These are phyloP conservation scores for Canavalia gladiata DNA, from an alignment of 306 rosid species.

Conservation along the genomic window DNA sequence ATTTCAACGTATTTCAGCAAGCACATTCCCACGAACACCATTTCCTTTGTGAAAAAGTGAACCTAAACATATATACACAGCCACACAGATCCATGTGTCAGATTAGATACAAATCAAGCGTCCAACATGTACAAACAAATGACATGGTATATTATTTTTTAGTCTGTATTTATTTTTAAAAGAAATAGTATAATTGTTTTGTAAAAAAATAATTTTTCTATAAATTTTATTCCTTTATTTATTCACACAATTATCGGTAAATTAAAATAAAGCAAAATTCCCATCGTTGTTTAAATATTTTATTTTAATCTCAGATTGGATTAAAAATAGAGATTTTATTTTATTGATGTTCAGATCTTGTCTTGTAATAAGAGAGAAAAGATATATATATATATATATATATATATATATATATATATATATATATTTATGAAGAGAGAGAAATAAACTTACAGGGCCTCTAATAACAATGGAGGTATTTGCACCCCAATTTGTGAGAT, in stretches of 20 bases:
- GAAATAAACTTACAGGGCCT: conserved; percentile 48
- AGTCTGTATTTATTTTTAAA: too few relatives aligned
- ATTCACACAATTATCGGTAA: background rate
- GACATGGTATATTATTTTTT: background rate
- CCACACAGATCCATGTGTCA: background rate
- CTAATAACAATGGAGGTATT: conserved; percentile 66
- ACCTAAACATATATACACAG: conserved; percentile 45
- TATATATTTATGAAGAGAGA: background rate
- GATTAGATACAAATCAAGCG: background rate
- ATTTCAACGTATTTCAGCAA: conserved; percentile 53
- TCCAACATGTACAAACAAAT: background rate
- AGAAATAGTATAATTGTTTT: too few relatives aligned
- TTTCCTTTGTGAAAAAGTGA: conserved; percentile 61
- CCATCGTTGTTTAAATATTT: background rate
- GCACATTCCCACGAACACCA: conserved; percentile 62
- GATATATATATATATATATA: too few relatives aligned
- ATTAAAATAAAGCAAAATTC: background rate
- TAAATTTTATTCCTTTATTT: background rate
- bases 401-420: too few relatives aligned
- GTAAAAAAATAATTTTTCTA: too few relatives aligned
- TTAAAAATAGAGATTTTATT: background rate
- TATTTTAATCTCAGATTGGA: background rate
- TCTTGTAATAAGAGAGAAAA: too few relatives aligned
- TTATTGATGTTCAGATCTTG: background rate
- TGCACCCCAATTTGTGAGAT: conserved; percentile 67